phyloP scores from a whole-genome alignment of 177 flowering plant genomes.

The Tripterygium wilfordii region DNA sequence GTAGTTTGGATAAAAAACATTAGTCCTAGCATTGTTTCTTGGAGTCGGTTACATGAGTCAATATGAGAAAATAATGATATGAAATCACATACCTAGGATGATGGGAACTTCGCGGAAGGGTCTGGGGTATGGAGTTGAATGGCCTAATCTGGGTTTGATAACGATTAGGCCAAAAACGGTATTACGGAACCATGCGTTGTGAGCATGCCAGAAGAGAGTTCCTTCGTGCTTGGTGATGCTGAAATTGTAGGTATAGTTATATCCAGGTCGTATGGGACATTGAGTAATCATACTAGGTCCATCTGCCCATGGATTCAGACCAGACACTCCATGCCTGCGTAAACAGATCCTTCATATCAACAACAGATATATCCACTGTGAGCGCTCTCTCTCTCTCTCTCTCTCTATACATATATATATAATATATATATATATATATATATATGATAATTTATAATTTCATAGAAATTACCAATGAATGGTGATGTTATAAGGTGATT shows the following conservation, averaged over 20 bases:
- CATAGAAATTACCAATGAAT: constrained; percentile 63
- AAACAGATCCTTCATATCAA: too few species aligned
- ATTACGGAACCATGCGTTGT: constrained; percentile 44
- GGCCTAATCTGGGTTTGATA: constrained; percentile 39
- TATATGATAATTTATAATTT: too few species aligned
- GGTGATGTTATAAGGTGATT: constrained; percentile 55
- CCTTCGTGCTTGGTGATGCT: constrained; percentile 54
- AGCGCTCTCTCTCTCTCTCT: too few species aligned
- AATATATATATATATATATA: too few species aligned
- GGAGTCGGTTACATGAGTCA: too few species aligned
- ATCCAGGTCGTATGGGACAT: constrained; percentile 58
- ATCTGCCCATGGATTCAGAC: constrained; percentile 61
- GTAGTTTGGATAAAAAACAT: too few species aligned
- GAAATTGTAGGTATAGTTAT: constrained; percentile 48
- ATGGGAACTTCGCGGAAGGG: constrained; percentile 51
- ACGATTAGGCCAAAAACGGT: constrained; percentile 62
- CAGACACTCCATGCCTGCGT: constrained; percentile 68
- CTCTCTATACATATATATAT: too few species aligned
- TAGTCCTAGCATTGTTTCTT: too few species aligned
- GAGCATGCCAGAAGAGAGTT: constrained; percentile 80
- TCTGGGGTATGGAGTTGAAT: constrained; percentile 37
- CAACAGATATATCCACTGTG: too few species aligned
- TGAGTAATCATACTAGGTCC: constrained; percentile 62
- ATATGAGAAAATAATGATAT: too few species aligned
- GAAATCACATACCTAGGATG: constrained; percentile 31